Percentiles rank a stretch among this genome's conserved stretches.
phyloP scores from a whole-genome alignment of 495 filamentous ascomycete species.

The Aspergillus nidulans region DNA sequence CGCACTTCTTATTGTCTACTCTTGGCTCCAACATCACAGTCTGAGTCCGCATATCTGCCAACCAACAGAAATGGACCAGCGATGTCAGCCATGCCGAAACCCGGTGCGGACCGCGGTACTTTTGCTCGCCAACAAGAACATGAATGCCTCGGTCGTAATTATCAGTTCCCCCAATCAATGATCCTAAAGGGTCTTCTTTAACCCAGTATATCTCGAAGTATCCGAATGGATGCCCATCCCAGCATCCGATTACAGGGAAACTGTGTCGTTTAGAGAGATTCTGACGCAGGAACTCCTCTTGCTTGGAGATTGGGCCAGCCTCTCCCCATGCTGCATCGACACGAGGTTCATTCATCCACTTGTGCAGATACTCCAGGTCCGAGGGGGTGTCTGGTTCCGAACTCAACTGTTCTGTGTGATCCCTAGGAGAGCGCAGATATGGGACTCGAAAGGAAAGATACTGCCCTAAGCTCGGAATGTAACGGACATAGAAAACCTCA shows the following conservation, averaged over 20 bases:
- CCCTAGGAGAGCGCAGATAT: conserved; percentile 23
- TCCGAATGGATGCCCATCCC: conserved; percentile 93
- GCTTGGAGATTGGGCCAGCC: conserved; percentile 54
- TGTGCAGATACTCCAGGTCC: conserved; percentile 74
- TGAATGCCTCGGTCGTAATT: conserved; percentile 90
- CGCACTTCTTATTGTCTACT: conserved; percentile 85
- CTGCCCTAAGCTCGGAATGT: conserved; percentile 73
- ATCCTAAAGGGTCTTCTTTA: conserved; percentile 80
- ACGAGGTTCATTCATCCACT: conserved; percentile 87
- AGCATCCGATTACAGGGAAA: conserved; percentile 89
- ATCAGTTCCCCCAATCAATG: conserved; percentile 56
- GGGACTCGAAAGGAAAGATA: conserved; percentile 87
- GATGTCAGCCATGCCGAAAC: conserved; percentile 78
- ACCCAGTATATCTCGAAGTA: conserved; percentile 99
- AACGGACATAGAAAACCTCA: conserved; percentile 85
- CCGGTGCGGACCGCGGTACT: conserved; percentile 72
- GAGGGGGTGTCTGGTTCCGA: conserved; percentile 28
- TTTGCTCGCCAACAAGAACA: conserved; percentile 86
- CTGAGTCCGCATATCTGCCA: conserved; percentile 77
- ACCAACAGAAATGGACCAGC: conserved; percentile 77
- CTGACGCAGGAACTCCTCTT: conserved; percentile 64
- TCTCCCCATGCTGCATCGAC: conserved; percentile 80
- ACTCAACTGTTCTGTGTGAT: conserved; percentile 16
- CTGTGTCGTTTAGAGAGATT: conserved; percentile 65
- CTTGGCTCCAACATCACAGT: conserved; percentile 81